These are phyloP conservation scores for Pichia sp. DNA, from an alignment of 1,139 yeast species.

Conservation along the genomic window DNA sequence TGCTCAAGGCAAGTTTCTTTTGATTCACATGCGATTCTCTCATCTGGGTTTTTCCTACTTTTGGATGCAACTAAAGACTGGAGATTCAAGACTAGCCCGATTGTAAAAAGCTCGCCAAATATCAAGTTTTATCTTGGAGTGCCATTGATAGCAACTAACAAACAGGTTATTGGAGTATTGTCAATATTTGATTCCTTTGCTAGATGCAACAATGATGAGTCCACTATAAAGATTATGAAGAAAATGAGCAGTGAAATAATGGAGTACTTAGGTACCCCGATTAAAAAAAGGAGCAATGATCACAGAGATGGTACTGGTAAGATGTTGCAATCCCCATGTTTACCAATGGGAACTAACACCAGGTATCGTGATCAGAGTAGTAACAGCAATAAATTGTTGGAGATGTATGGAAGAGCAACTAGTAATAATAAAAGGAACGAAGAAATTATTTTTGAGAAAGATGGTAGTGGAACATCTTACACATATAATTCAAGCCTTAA, in stretches of 20 bases:
- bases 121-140: constrained; percentile 62
- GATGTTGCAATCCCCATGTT: constrained; percentile 3
- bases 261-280: constrained; percentile 35
- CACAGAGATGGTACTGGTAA: background rate
- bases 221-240: constrained; percentile 36
- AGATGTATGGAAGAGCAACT: constrained; percentile 49
- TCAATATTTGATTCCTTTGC: constrained; percentile 54
- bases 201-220: constrained; percentile 37
- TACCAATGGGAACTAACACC: background rate
- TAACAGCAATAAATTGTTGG: constrained; percentile 4
- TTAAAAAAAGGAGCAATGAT: background rate
- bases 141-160: constrained; percentile 42
- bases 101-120: constrained; percentile 57
- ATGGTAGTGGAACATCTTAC: constrained; percentile 59
- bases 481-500: constrained; percentile 44
- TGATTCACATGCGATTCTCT: constrained; percentile 64
- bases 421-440: constrained; percentile 32
- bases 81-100: constrained; percentile 58
- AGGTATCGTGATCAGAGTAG: background rate
- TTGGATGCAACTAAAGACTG: constrained; percentile 63
- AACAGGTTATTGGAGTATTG: constrained; percentile 51
- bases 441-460: constrained; percentile 49
- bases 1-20: constrained; percentile 54
- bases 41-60: constrained; percentile 49
- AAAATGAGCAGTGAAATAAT: constrained; percentile 42